A percentile compares a stretch with the other conserved stretches of the same genome.
These are phyloP conservation scores for Rubus parviflorus DNA, from an alignment of 306 rosid genomes.

Conservation along the genomic window DNA sequence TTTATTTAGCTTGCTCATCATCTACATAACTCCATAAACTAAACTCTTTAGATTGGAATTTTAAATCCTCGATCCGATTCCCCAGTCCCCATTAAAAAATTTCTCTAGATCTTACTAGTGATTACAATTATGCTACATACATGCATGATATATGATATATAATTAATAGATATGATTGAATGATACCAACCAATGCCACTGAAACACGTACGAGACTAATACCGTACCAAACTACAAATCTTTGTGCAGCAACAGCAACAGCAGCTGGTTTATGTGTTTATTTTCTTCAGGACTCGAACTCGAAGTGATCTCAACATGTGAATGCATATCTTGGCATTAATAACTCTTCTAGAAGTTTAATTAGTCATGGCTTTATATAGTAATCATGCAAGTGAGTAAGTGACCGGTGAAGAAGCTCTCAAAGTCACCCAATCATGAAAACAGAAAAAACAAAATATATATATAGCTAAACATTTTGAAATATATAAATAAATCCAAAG, in stretches of 20 bases:
- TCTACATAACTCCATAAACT: too few relatives aligned
- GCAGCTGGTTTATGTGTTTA: background rate
- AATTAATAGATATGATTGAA: background rate
- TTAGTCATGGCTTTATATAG: background rate
- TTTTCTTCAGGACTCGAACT: background rate
- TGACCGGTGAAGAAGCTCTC: background rate
- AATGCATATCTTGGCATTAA: background rate
- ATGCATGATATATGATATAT: background rate
- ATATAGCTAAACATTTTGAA: too few relatives aligned
- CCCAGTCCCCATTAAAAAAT: background rate
- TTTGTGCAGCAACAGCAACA: background rate
- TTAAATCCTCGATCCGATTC: too few relatives aligned
- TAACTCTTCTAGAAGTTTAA: background rate
- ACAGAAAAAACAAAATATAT: too few relatives aligned
- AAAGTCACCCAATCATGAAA: background rate
- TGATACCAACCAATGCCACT: background rate
- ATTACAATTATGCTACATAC: background rate
- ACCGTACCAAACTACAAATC: background rate
- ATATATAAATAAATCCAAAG: too few relatives aligned
- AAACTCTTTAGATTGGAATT: too few relatives aligned
- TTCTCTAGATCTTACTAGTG: background rate
- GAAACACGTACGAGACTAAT: background rate
- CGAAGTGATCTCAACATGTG: slow-evolving; percentile 16
- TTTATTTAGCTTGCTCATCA: too few relatives aligned
- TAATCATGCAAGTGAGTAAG: background rate